phyloP scores from a whole-genome alignment of 345 rosid genomes.

The Salix brachista region DNA sequence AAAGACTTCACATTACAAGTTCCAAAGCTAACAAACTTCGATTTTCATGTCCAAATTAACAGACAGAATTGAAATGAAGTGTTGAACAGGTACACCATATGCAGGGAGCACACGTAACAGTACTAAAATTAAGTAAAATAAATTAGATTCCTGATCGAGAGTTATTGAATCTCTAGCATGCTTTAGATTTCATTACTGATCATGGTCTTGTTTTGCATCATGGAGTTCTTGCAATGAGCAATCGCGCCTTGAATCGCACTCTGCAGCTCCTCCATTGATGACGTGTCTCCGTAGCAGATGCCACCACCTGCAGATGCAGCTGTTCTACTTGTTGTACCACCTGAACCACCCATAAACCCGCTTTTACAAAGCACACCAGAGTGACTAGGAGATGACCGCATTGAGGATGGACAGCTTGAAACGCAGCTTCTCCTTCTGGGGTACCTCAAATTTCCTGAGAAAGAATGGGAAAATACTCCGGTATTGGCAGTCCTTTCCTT shows the following conservation, averaged over 20 bases:
- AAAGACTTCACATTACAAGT: not conserved
- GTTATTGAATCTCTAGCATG: not conserved
- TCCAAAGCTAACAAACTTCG: not conserved
- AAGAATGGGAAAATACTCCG: constrained; percentile 50
- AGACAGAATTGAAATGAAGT: not conserved
- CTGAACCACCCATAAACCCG: constrained; percentile 28
- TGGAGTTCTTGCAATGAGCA: constrained; percentile 81
- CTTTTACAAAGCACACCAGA: constrained; percentile 63
- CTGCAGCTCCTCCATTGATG: constrained; percentile 89
- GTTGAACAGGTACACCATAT: not conserved
- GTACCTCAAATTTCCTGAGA: constrained; percentile 81
- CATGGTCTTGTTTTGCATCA: constrained; percentile 44
- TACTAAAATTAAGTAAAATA: not conserved
- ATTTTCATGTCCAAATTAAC: not conserved
- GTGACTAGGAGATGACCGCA: constrained; percentile 86
- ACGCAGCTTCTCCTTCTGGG: constrained; percentile 60
- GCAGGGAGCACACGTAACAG: not conserved
- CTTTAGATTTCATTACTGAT: constrained; percentile 42
- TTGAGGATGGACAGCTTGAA: constrained; percentile 85
- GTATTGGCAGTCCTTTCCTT: constrained; percentile 19
- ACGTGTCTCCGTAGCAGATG: constrained; percentile 24
- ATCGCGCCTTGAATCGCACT: constrained; percentile 94
- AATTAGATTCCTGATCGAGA: not conserved
- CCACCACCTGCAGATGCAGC: constrained; percentile 12
- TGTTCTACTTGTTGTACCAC: not conserved